Evolutionary conservation across 1,284 basidiomycete species (phyloP), one percentile per base, ranked within the genome.

Genomic region (Cerrena zonata): DNA sequence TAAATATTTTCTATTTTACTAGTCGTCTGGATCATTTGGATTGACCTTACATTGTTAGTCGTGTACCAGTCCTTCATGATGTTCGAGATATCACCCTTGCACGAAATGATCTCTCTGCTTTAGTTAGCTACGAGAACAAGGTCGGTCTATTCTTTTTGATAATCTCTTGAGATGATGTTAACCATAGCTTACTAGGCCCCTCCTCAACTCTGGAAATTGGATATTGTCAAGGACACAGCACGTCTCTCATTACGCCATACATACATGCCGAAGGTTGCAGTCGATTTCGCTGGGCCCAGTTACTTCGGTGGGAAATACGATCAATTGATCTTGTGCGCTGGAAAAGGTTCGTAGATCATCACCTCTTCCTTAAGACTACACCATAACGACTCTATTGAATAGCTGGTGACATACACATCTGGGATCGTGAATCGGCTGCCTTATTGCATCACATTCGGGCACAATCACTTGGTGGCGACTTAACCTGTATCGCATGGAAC

Each of bases 401-500:
- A 52, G 87, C 76, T 54, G 87, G 88, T 1, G 85, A 89, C 59
- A 81, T 90, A 25, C 83, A 88, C 59, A 86, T 90, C n/a, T 90
- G 88, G 88, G 87, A 90, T 60, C 77, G 81, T 51, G 84, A 88
- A 65, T 84, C 84, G 5, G 88, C 77, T 7, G 74, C 78, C 19
- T 65, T 85, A 2, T 68, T 89, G 3, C 84, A 86, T 53, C 77
- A 82, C 56, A 73, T 89, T 53, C 78, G 76, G 19, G 75, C 80
- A 27, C 79, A 82, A 58, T 72, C 69, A 15, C 71, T 78, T 47
- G 76, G 76, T 3, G 84, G 84, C 12, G 84, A 88, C 58, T 62
- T 89, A 49, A 89, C 86, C 11, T 87, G 83, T 57, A 78, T 89
- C 42, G 84, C 84, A 15, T 89, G 87, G 84, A 89, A 88, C 62